phyloP scores from a whole-genome alignment of 805 yeast genomes.

The Zygosaccharomyces kombuchaensis region DNA sequence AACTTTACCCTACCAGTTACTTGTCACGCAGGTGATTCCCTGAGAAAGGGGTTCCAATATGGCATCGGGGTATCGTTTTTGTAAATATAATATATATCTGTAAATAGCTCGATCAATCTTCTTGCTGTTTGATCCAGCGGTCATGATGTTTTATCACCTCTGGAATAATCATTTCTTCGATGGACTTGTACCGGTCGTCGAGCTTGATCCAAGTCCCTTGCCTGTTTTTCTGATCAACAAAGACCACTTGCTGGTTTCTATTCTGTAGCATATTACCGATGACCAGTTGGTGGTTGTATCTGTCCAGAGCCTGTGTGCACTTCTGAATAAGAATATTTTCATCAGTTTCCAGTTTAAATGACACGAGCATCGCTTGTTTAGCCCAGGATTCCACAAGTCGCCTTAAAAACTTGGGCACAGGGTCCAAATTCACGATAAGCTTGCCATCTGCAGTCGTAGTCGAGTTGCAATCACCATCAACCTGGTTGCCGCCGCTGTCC shows the following conservation, averaged over 20 bases:
- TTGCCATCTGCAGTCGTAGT: conserved; percentile 49
- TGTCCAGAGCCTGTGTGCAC: conserved; percentile 69
- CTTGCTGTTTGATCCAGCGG: conserved; percentile 48
- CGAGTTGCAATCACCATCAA: conserved; percentile 16
- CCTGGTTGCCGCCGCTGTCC: conserved; percentile 42
- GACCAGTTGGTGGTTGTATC: conserved; percentile 90
- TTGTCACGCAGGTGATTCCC: conserved; percentile 45
- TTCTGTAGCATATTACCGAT: conserved; percentile 90
- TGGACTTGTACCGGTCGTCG: conserved; percentile 41
- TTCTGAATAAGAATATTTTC: conserved; percentile 61
- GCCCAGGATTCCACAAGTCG: conserved; percentile 93
- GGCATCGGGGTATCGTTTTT: conserved; percentile 60
- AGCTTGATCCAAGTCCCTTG: conserved; percentile 49
- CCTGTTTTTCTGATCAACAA: conserved; percentile 46
- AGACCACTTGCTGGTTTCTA: conserved; percentile 81
- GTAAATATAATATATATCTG: conserved; percentile 27
- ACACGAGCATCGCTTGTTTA: conserved; percentile 87
- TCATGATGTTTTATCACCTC: conserved; percentile 61
- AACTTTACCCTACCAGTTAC: conserved; percentile 59
- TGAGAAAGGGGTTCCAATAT: conserved; percentile 62
- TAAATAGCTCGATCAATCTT: background rate
- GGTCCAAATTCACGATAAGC: conserved; percentile 80
- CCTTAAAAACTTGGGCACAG: conserved; percentile 90
- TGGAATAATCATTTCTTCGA: conserved; percentile 80
- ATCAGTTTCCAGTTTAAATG: conserved; percentile 94